phyloP scores from a whole-genome alignment of 441 rosid genomes.

The Syzygium syzygioides region DNA sequence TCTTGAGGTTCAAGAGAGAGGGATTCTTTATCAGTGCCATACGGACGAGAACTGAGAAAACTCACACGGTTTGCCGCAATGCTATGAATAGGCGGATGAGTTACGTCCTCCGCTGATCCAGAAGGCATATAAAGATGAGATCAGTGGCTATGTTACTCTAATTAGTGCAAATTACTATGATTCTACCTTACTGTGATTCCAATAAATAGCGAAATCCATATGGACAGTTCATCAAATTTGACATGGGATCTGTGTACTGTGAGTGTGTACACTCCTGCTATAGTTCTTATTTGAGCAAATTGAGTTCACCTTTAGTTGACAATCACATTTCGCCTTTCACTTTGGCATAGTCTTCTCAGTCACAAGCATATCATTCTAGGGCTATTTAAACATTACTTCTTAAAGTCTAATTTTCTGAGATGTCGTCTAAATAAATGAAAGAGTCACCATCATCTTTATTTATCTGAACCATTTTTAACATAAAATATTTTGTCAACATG shows the following conservation, averaged over 20 bases:
- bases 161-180: background rate
- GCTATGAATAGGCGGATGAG: background rate
- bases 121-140: background rate
- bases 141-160: background rate
- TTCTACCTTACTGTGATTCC: background rate
- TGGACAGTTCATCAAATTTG: background rate
- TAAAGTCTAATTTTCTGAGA: background rate
- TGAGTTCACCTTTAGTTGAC: background rate
- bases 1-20: background rate
- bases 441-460: background rate
- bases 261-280: background rate
- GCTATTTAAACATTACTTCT: background rate
- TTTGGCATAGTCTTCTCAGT: background rate
- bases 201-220: background rate
- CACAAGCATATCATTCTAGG: background rate
- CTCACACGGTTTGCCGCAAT: background rate
- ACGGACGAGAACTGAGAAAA: background rate
- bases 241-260: background rate
- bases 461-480: background rate
- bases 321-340: background rate
- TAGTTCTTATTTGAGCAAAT: background rate
- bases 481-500: background rate
- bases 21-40: background rate
- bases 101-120: background rate
- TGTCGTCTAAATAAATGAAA: background rate